Base-by-base conservation (phyloP, 2,329 filamentous ascomycete species). In the Colletotrichum tanaceti region DNA sequence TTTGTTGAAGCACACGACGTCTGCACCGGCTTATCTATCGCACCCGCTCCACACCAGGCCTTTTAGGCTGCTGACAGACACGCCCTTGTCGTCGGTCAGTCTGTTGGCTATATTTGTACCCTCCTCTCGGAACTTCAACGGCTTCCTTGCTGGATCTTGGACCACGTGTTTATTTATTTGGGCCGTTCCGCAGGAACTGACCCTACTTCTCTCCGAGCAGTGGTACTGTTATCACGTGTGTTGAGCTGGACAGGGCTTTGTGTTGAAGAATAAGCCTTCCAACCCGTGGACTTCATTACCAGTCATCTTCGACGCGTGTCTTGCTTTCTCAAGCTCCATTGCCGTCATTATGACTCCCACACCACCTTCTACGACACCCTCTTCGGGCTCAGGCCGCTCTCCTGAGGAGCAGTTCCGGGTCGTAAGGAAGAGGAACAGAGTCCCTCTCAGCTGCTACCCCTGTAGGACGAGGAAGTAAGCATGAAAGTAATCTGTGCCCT, bases 391-490 rank as follows among this genome's bases (percentile, higher is more conserved):
- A 28, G 66, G 66, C 52, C 91, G 92, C 71, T 97, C 94, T 52
- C 93, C 94, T 41, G 93, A 97, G 78, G 89, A 92, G 61, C 91
- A 95, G 73, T 97, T 93, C 76, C 89, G 93, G 74, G 91, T 98
- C 58, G 92, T 98, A 68, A 90, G 95, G 73, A 97, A 97, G 83
- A 89, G 95, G 78, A 98, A 98, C 76, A 87, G 95, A 68, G 91
- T 98, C 18, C 95, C 95, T 54, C 85, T 98, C 58, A 98, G 94
- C 75, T 98, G 95, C 79, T 93, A 91, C 73, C 93, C 94, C 39
- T 98, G 95, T 80, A 88, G 95, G 77, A 92, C 94, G 75, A 90
- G 94, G 82, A 98, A 98, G 93, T 96, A 83, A 82, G 86, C 78
- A 43, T 46, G 24, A 18, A 16, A 24, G 59, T 72, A 35, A 35